A percentile compares a stretch with the other conserved stretches of the same genome.
Conservation (phyloP, 2,329 filamentous ascomycete genomes). For the Pseudogymnoascus sp. region DNA sequence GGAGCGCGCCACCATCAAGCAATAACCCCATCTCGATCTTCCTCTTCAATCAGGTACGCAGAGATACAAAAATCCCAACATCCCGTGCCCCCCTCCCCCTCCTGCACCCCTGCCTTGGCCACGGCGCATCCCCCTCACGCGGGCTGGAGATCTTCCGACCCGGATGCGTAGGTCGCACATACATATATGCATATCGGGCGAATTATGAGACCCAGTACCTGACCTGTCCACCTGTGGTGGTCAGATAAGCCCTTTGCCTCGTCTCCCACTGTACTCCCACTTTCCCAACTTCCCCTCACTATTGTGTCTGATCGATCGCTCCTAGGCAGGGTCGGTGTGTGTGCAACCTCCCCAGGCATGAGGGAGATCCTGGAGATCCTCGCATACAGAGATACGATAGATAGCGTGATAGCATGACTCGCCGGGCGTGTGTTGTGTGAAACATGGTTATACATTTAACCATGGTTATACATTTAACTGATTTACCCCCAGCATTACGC, state of each 20-base stretch:
- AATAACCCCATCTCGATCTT: not conserved
- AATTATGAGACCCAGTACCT: not conserved
- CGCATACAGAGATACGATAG: not conserved
- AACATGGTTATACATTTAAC: slow-evolving; percentile 8
- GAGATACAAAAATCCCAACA: not conserved
- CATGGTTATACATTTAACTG: no score
- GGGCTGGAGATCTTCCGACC: not conserved
- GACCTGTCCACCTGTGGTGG: not conserved
- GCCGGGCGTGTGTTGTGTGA: not conserved
- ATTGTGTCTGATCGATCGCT: not conserved
- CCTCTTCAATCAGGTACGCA: not conserved
- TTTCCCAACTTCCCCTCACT: not conserved
- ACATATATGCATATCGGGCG: not conserved
- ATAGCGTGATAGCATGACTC: not conserved
- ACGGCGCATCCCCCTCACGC: not conserved
- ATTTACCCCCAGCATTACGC: not conserved
- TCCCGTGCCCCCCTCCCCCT: not conserved
- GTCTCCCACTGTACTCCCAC: not conserved
- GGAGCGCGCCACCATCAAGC: not conserved
- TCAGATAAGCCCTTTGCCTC: not conserved
- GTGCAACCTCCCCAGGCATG: not conserved
- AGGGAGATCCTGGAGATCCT: not conserved
- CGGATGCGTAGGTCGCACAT: not conserved
- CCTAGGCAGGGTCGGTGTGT: not conserved
- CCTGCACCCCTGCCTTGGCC: not conserved